Conservation (phyloP, 805 yeast species). For the Starmerella sp. region DNA sequence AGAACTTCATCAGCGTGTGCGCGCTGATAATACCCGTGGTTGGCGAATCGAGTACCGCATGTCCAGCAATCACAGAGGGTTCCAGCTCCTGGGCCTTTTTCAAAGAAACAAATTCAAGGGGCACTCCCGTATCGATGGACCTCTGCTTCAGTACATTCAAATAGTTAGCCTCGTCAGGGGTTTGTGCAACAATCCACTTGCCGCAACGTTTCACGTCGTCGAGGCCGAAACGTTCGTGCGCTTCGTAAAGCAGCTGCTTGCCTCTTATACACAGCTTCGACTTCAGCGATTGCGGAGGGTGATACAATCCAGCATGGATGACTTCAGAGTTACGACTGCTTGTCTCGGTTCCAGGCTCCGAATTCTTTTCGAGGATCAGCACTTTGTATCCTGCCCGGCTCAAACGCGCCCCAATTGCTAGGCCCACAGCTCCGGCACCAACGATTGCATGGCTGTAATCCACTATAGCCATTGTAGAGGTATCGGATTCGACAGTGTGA, state of each 20-base stretch:
- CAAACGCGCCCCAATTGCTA: constrained; percentile 67
- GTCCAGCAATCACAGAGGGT: constrained; percentile 54
- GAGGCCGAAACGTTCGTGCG: constrained; percentile 38
- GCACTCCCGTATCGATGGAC: constrained; percentile 43
- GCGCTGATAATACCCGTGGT: constrained; percentile 78
- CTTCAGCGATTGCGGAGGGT: constrained; percentile 58
- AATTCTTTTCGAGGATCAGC: constrained; percentile 57
- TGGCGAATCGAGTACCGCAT: constrained; percentile 60
- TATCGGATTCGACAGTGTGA: too few species aligned
- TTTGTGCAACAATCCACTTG: constrained; percentile 78
- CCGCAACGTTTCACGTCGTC: constrained; percentile 49
- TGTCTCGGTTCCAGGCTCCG: constrained; percentile 61
- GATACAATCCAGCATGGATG: constrained; percentile 81
- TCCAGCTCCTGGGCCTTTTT: constrained; percentile 39
- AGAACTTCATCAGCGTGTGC: constrained; percentile 58
- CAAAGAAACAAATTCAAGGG: constrained; percentile 45
- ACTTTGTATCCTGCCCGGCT: constrained; percentile 40
- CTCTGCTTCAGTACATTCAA: constrained; percentile 43
- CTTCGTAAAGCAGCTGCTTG: constrained; percentile 50
- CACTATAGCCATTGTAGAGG: neutral
- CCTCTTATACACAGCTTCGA: constrained; percentile 66
- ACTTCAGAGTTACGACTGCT: constrained; percentile 89
- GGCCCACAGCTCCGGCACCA: constrained; percentile 80
- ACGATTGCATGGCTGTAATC: constrained; percentile 46
- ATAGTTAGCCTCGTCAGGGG: constrained; percentile 48